Percentiles rank a stretch among this genome's conserved stretches.
Conservation (phyloP, 129 eudicot genomes). For the Chrysanthemum lavandulifolium region DNA sequence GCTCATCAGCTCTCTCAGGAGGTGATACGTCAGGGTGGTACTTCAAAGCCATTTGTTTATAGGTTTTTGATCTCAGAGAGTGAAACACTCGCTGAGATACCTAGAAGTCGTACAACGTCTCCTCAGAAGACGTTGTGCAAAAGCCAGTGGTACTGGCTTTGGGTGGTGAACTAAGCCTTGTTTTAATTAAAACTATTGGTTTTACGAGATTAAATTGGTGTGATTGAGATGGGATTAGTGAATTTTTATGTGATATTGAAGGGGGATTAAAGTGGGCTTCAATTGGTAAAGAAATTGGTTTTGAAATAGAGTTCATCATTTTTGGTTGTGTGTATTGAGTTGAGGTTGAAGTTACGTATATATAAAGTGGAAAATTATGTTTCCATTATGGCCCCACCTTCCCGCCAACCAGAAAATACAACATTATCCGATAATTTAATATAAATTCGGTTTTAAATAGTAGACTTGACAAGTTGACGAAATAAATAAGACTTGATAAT, state of each 20-base stretch:
- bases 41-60: conserved; percentile 51
- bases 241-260: not conserved
- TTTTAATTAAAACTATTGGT: not conserved
- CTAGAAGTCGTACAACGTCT: conserved; percentile 49
- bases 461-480: too few relatives aligned
- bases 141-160: conserved; percentile 8
- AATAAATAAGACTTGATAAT: too few relatives aligned
- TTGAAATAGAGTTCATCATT: not conserved
- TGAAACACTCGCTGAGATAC: conserved; percentile 40
- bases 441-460: too few relatives aligned
- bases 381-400: not conserved
- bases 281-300: conserved; percentile 7
- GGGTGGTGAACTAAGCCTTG: not conserved
- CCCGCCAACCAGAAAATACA: not conserved
- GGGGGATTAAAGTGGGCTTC: not conserved
- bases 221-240: not conserved
- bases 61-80: conserved; percentile 50
- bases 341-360: not conserved
- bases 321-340: not conserved
- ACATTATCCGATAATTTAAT: too few relatives aligned
- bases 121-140: not conserved
- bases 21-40: conserved; percentile 66
- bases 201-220: not conserved
- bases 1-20: conserved; percentile 31
- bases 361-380: not conserved